These are phyloP conservation scores for Cryptococcus sp. DNA, from an alignment of 1,284 basidiomycete genomes.

Conservation along the genomic window DNA sequence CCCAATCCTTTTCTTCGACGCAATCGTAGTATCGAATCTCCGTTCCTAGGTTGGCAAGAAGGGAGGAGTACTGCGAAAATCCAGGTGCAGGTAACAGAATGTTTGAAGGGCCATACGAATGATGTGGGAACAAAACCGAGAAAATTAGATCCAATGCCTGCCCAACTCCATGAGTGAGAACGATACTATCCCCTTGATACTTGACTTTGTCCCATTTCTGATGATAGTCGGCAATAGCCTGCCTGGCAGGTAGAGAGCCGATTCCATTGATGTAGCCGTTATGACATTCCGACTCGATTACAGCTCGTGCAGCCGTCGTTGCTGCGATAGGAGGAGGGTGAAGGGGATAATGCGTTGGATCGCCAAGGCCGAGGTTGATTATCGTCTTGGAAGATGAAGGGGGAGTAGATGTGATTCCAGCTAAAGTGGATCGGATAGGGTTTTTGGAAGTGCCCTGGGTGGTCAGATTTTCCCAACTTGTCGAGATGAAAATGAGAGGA, in stretches of 20 bases:
- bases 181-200: constrained; percentile 29
- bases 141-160: constrained; percentile 38
- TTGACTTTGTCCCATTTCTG: constrained; percentile 34
- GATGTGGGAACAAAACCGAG: constrained; percentile 32
- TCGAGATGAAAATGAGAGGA: not conserved
- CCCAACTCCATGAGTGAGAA: constrained; percentile 38
- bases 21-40: constrained; percentile 45
- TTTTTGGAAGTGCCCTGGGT: constrained; percentile 28
- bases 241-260: constrained; percentile 34
- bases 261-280: constrained; percentile 43
- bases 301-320: constrained; percentile 30
- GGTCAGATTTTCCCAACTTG: too few species aligned
- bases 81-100: constrained; percentile 44
- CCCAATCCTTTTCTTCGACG: constrained; percentile 41
- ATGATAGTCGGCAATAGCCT: constrained; percentile 45
- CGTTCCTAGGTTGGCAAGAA: constrained; percentile 31
- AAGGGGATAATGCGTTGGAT: constrained; percentile 43
- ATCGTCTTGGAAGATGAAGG: constrained; percentile 29
- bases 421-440: constrained; percentile 35
- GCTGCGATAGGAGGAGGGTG: constrained; percentile 36
- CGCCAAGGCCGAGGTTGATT: constrained; percentile 48
- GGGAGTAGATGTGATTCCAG: constrained; percentile 22
- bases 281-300: constrained; percentile 22
- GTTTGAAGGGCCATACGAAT: constrained; percentile 23
- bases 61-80: constrained; percentile 44